Percentiles rank a stretch among this genome's conserved stretches.
Evolutionary conservation across 495 filamentous ascomycete genomes (phyloP).

Genomic region (Podospora australis): DNA sequence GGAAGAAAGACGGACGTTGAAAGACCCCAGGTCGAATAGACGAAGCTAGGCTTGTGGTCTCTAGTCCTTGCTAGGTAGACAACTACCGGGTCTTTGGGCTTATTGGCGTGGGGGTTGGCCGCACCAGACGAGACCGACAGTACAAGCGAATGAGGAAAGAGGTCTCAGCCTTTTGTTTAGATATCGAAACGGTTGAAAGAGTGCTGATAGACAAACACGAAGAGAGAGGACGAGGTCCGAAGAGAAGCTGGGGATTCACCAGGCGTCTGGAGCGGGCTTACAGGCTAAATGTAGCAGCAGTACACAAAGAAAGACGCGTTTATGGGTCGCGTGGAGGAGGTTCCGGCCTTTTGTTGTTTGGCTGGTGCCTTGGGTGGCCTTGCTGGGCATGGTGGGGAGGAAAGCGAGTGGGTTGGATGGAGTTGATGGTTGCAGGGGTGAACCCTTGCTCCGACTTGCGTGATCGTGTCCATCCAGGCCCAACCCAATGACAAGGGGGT

Average conservation of each 20-base stretch:
- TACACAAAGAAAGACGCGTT: conserved; percentile 13
- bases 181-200: background rate
- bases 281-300: conserved; percentile 21
- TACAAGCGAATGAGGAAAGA: background rate
- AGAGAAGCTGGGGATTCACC: conserved; percentile 11
- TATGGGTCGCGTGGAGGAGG: conserved; percentile 17
- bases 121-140: background rate
- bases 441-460: conserved; percentile 4
- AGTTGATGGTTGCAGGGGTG: conserved; percentile 4
- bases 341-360: conserved; percentile 17
- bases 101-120: background rate
- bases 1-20: too few relatives aligned
- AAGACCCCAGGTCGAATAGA: too few relatives aligned
- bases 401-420: background rate
- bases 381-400: conserved; percentile 5
- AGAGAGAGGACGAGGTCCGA: background rate
- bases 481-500: background rate
- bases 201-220: conserved; percentile 1
- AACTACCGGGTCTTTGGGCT: too few relatives aligned
- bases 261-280: conserved; percentile 10
- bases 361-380: conserved; percentile 17
- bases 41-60: too few relatives aligned
- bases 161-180: background rate
- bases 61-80: too few relatives aligned
- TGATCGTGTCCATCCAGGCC: conserved; percentile 6